A percentile compares a stretch with the other conserved stretches of the same genome.
phyloP scores from a whole-genome alignment of 768 basidiomycete genomes.

The Chlorophyllum brunneum region DNA sequence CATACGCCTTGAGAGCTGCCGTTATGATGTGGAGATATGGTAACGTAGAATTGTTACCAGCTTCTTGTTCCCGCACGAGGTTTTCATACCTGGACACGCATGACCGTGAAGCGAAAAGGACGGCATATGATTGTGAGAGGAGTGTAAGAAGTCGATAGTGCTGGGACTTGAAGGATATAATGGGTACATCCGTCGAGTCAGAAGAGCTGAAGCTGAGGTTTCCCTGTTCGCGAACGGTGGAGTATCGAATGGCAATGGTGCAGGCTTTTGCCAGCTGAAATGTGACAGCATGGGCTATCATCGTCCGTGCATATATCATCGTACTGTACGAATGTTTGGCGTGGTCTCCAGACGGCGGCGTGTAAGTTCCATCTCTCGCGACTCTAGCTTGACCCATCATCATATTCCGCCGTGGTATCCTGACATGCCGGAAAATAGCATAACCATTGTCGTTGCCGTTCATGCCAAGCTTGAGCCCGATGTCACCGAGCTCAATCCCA shows the following conservation, averaged over 20 bases:
- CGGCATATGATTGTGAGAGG: conserved; percentile 19
- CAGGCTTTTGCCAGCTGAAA: conserved; percentile 23
- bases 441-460: conserved; percentile 24
- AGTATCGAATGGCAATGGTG: conserved; percentile 24
- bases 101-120: conserved; percentile 17
- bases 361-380: conserved; percentile 19
- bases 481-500: conserved; percentile 24
- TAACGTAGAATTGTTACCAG: conserved; percentile 14
- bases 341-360: background rate
- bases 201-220: conserved; percentile 16
- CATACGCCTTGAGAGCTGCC: conserved; percentile 21
- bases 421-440: conserved; percentile 20
- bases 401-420: conserved; percentile 22
- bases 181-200: conserved; percentile 12
- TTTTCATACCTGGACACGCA: conserved; percentile 16
- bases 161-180: conserved; percentile 22
- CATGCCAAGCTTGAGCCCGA: conserved; percentile 20
- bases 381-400: conserved; percentile 20
- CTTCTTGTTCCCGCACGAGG: conserved; percentile 8
- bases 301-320: conserved; percentile 19
- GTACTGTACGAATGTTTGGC: conserved; percentile 20
- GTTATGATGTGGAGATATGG: conserved; percentile 17
- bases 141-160: conserved; percentile 18
- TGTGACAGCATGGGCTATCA: conserved; percentile 15
- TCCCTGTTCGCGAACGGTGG: conserved; percentile 23